These are phyloP conservation scores for Tanozyma kutaoensis DNA, from an alignment of 805 yeast genomes.

Conservation along the genomic window DNA sequence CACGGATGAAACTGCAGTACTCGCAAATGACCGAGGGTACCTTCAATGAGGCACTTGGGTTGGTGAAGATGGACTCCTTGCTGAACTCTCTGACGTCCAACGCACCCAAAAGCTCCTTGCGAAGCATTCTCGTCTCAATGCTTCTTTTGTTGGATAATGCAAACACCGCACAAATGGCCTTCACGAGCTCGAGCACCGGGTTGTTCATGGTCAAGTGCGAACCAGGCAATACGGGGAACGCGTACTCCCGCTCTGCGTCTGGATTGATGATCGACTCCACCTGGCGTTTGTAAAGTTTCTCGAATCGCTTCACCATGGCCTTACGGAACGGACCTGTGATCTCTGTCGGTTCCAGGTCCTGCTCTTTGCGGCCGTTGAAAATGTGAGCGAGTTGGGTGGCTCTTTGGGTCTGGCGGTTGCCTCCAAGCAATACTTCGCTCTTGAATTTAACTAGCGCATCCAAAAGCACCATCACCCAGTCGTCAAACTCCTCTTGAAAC, in stretches of 20 bases:
- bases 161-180: conserved; percentile 60
- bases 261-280: conserved; percentile 60
- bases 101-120: conserved; percentile 59
- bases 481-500: conserved; percentile 72
- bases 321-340: conserved; percentile 28
- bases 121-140: conserved; percentile 60
- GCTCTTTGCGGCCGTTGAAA: conserved; percentile 27
- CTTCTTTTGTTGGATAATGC: conserved; percentile 49
- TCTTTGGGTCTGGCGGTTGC: conserved; percentile 38
- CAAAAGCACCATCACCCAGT: conserved; percentile 70
- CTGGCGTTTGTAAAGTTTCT: conserved; percentile 54
- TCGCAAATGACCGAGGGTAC: conserved; percentile 66
- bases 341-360: conserved; percentile 12
- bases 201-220: conserved; percentile 43
- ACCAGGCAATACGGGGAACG: conserved; percentile 70
- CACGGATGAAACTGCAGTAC: conserved; percentile 61
- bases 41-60: conserved; percentile 62
- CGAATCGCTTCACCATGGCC: conserved; percentile 54
- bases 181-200: conserved; percentile 73
- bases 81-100: conserved; percentile 82
- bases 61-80: conserved; percentile 52
- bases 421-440: conserved; percentile 22
- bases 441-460: conserved; percentile 54
- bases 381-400: conserved; percentile 55
- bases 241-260: conserved; percentile 48